Base-by-base conservation (phyloP, 1,284 basidiomycete species). In the Cryptococcus maquisensis region DNA sequence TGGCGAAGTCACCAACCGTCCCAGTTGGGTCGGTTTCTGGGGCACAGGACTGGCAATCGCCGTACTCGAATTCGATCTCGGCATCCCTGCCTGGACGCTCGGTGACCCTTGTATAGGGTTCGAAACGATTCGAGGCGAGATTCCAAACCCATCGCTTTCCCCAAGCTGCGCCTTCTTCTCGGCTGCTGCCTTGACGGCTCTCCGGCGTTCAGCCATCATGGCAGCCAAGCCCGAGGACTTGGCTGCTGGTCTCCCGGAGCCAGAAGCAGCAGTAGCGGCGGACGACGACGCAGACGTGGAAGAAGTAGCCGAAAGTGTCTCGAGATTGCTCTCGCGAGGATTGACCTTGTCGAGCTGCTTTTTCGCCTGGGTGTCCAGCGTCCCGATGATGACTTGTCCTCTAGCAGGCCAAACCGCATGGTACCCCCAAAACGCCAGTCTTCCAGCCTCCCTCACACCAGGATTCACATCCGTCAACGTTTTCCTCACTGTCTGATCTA, bases 291-390 rank as follows among this genome's bases (percentile, higher is more conserved):
- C 45, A 37, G 49, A 48, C 7, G 50, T 15, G 21, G 24, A 35
- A 6, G 52, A 3, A 26, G 36, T 8, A 6, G 54, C 46, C 16
- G 54, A 10, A 23, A 23, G 18, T 9, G 40, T 28, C 8, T 47
- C 44, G 20, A 41, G 40, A n/a, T 43, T 49, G 12, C 40, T 26
- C 18, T 49, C 55, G 10, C 52, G 47, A 0, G 90, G 87, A 64
- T 87, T 87, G 0, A 80, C 84, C 73, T 87, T 93, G 68, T 95
- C 90, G 20, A 98, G 77, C 71, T 92, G 87, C 77, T 90, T 96
- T 61, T 83, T 81, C 3, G 84, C 85, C 1, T 78, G 74, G 0
- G 80, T 63, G 67, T 98, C 94, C 52, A 98, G 77, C 2, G 79
- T 69, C 37, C 84, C 82, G 52, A 93, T 67, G 52, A 98, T 82